Evolutionary conservation across 1,139 yeast species (phyloP).

Genomic region (Geotrichum aggregatum): DNA sequence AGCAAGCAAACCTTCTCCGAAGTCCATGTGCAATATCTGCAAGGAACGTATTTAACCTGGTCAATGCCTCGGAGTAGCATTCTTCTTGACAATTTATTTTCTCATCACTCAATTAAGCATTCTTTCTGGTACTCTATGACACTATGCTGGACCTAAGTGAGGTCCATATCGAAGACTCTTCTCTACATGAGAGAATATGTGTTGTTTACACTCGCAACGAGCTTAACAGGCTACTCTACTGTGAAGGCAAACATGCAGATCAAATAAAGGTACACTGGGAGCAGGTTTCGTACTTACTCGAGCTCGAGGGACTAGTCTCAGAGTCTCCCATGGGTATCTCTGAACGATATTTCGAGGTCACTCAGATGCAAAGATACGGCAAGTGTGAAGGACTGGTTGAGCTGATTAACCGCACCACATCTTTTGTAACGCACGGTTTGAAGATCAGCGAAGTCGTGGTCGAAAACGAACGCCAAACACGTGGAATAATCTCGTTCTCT

Average conservation of each 20-base stretch:
- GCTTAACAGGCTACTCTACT: constrained; percentile 5
- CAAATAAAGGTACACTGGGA: constrained; percentile 13
- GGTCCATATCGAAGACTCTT: constrained; percentile 19
- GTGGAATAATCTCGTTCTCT: constrained; percentile 17
- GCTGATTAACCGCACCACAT: background rate
- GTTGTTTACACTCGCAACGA: constrained; percentile 17
- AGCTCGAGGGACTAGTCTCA: background rate
- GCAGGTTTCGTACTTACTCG: background rate
- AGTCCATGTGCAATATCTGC: too few species aligned
- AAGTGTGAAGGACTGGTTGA: background rate
- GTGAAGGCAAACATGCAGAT: constrained; percentile 12
- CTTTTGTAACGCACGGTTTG: constrained; percentile 9
- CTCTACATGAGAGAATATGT: constrained; percentile 19
- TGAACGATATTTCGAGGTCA: constrained; percentile 8
- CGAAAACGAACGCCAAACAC: constrained; percentile 15
- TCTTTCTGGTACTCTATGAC: background rate
- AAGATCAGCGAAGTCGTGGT: constrained; percentile 15
- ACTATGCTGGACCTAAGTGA: constrained; percentile 7
- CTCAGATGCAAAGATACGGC: constrained; percentile 2
- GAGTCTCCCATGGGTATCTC: constrained; percentile 13
- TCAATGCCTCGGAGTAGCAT: too few species aligned
- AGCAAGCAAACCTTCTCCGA: too few species aligned
- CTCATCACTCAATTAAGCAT: constrained; percentile 4
- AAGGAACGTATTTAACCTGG: too few species aligned
- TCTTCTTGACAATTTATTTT: background rate